Conservation (phyloP, 768 basidiomycete genomes). For the Infundibulicybe gibba region DNA sequence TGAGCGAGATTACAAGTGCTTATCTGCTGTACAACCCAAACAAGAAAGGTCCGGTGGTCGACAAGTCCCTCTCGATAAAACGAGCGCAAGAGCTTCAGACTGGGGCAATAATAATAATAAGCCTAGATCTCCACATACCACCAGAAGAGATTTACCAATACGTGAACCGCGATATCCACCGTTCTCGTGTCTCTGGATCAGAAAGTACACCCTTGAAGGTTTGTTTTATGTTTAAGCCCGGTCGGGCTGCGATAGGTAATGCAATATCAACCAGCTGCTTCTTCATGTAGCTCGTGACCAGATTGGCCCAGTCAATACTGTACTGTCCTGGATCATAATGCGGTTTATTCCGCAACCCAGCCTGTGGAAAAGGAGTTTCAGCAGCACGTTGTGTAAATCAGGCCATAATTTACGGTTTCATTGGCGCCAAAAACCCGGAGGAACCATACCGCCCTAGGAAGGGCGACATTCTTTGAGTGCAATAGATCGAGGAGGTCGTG, state of each 20-base stretch:
- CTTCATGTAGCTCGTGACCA: slow-evolving; percentile 78
- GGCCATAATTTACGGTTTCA: slow-evolving; percentile 54
- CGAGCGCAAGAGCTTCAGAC: slow-evolving; percentile 66
- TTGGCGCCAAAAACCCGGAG: slow-evolving; percentile 84
- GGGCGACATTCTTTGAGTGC: slow-evolving; percentile 72
- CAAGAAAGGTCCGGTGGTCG: slow-evolving; percentile 71
- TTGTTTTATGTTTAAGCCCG: slow-evolving; percentile 76
- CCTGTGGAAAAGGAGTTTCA: slow-evolving; percentile 31
- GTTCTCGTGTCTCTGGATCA: slow-evolving; percentile 64
- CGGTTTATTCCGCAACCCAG: slow-evolving; percentile 73
- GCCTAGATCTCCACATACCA: not conserved
- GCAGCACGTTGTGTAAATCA: not conserved
- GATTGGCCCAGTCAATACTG: slow-evolving; percentile 81
- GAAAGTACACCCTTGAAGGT: slow-evolving; percentile 80
- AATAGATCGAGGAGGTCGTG: slow-evolving; percentile 79
- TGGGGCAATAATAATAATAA: slow-evolving; percentile 19
- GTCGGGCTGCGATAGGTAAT: slow-evolving; percentile 74
- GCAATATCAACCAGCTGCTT: slow-evolving; percentile 79
- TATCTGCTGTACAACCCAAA: slow-evolving; percentile 80
- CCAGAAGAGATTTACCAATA: slow-evolving; percentile 54
- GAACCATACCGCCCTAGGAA: slow-evolving; percentile 85
- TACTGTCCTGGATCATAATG: slow-evolving; percentile 81
- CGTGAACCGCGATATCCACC: slow-evolving; percentile 75
- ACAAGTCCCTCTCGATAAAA: slow-evolving; percentile 82
- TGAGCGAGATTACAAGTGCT: slow-evolving; percentile 77